Conservation (phyloP, 176 grass and related monocot genomes). For the Echinochloa phyllopogon region DNA sequence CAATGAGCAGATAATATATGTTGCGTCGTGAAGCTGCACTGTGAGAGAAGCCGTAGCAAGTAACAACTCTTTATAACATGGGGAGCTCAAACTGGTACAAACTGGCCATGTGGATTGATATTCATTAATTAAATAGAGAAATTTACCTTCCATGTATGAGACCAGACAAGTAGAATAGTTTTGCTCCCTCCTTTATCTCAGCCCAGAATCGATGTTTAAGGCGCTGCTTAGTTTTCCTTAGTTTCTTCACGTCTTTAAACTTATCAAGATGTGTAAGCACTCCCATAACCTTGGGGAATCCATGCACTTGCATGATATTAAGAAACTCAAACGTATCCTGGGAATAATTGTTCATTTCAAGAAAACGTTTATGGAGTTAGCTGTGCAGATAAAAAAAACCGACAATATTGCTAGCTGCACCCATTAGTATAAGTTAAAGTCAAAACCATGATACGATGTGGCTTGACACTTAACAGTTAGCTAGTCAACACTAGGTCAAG, state of each 20-base stretch:
- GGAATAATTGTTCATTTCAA: conserved; percentile 42
- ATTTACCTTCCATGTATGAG: conserved; percentile 93
- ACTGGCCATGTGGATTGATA: conserved; percentile 4
- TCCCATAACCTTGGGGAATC: conserved; percentile 97
- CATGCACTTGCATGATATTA: conserved; percentile 98
- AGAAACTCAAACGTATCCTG: conserved; percentile 99
- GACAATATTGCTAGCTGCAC: neutral
- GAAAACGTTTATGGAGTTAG: neutral
- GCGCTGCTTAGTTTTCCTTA: conserved; percentile 92
- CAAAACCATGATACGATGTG: neutral
- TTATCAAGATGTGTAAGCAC: conserved; percentile 96
- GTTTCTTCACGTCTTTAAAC: conserved; percentile 94
- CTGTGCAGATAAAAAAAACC: neutral
- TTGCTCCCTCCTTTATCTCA: conserved; percentile 92
- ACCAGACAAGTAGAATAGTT: conserved; percentile 97
- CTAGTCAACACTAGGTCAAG: neutral
- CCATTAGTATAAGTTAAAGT: neutral
- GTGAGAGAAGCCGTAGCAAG: neutral
- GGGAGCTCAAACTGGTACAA: neutral
- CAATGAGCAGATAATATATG: neutral
- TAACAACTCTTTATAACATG: neutral
- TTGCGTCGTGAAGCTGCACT: neutral
- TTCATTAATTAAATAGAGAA: conserved; percentile 32
- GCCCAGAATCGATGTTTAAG: conserved; percentile 95
- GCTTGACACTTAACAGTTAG: neutral